Base-by-base conservation (phyloP, 495 filamentous ascomycete species). In the Aspergillus biplanus region DNA sequence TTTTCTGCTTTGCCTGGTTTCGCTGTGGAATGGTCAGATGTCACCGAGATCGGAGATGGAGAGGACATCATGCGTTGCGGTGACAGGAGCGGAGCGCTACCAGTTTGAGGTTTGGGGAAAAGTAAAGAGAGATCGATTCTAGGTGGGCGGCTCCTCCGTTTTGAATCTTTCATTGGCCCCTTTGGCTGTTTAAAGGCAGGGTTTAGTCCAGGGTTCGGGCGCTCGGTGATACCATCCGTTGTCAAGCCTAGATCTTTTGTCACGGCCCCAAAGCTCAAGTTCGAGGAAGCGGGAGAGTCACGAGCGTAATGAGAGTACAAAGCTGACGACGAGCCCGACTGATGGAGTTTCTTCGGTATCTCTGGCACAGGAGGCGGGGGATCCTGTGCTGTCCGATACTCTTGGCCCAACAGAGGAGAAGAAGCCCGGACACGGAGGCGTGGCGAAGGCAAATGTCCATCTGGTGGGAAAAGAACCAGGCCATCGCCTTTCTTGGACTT, bases 31-130 rank as follows among this genome's bases (percentile, higher is more conserved):
- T 61, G 63, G 48, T 77, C 76, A 8, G 75, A 74, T n/a, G 52
- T 63, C 0, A 74, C 66, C 5, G 78, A 79, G 35, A 80, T 71
- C 1, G 78, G 71, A 7, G 80, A 79, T 1, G 80, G 80, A 0
- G 80, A 82, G n/a, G 71, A 61, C 11, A 76, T 76, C 70, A 80
- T 73, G 4, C 78, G 75, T 37, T 81, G 80, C 11, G 80, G 80
- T 5, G 80, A 82, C 15, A 82, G 64, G 27, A 81, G 71, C 42
- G 73, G 77, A 11, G 73, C 60, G 15, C 65, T 48, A 18, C 52
- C 64, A 31, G 74, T 62, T 34, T 72, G 71, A 1, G 80, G 80
- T 61, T 80, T 82, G 11, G 80, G 80, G 63, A 82, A 82, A 18
- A 82, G 65, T 3, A 78, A 61, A 18, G 80, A 82, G 13, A 82